phyloP scores from a whole-genome alignment of 441 rosid genomes.

The Erysimum cheiri region DNA sequence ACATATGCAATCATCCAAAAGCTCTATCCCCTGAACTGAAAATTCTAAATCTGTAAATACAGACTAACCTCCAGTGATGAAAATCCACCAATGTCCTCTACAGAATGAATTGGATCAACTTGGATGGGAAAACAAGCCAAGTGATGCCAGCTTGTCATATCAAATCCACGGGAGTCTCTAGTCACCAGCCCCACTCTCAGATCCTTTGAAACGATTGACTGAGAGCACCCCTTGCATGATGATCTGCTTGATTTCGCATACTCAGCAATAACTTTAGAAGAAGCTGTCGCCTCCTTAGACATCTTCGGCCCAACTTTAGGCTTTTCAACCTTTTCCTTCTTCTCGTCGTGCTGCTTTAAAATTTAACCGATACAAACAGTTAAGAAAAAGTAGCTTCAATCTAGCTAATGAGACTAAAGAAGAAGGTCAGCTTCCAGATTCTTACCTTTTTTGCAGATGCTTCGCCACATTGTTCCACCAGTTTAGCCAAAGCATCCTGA shows the following conservation, averaged over 20 bases:
- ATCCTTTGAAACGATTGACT: slow-evolving; percentile 55
- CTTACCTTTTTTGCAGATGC: slow-evolving; percentile 49
- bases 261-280: slow-evolving; percentile 64
- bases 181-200: slow-evolving; percentile 67
- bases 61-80: slow-evolving; percentile 65
- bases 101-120: slow-evolving; percentile 43
- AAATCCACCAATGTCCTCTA: slow-evolving; percentile 62
- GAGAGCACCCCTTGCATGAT: slow-evolving; percentile 76
- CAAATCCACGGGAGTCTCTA: slow-evolving; percentile 69
- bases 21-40: slow-evolving; percentile 13
- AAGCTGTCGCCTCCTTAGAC: slow-evolving; percentile 23
- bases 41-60: background rate
- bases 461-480: slow-evolving; percentile 48
- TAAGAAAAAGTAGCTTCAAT: background rate
- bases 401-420: slow-evolving; percentile 2
- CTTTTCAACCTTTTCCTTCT: background rate
- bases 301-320: background rate
- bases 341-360: slow-evolving; percentile 13
- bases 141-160: slow-evolving; percentile 79
- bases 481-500: slow-evolving; percentile 70
- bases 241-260: slow-evolving; percentile 84
- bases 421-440: background rate
- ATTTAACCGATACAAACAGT: background rate
- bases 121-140: slow-evolving; percentile 53
- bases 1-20: slow-evolving; percentile 26